Evolutionary conservation across 768 basidiomycete genomes (phyloP).

Genomic region (Trametes meyenii): DNA sequence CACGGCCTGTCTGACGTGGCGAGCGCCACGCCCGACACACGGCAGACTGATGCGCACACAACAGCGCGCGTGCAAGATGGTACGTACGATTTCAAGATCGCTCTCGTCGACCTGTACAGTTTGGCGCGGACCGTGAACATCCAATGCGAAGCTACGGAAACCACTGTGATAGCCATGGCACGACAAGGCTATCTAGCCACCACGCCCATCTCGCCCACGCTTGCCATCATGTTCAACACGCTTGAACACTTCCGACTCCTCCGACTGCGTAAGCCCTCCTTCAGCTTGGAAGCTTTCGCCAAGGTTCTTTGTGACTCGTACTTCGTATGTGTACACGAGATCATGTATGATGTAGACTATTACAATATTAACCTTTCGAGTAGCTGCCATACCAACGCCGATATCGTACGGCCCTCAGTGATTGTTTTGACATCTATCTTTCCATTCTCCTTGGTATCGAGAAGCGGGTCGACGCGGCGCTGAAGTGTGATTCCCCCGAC

Average conservation of each 20-base stretch:
- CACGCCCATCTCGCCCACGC: constrained; percentile 3
- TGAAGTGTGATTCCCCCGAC: constrained; percentile 34
- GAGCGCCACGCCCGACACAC: neutral
- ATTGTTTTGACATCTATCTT: constrained; percentile 42
- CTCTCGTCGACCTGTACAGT: constrained; percentile 10
- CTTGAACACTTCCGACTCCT: constrained; percentile 20
- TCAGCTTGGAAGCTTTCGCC: constrained; percentile 24
- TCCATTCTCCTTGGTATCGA: constrained; percentile 29
- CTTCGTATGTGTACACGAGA: constrained; percentile 13
- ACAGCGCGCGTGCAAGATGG: no score
- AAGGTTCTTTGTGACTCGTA: constrained; percentile 26
- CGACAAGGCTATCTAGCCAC: constrained; percentile 10
- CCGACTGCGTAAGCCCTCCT: constrained; percentile 20
- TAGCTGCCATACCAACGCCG: constrained; percentile 33
- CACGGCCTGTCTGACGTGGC: neutral
- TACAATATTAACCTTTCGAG: neutral
- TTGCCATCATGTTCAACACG: constrained; percentile 20
- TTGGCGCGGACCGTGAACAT: neutral
- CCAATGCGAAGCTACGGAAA: neutral
- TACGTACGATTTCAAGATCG: constrained; percentile 4
- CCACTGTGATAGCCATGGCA: neutral
- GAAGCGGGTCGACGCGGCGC: constrained; percentile 22
- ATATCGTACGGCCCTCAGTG: constrained; percentile 31
- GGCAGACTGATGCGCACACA: neutral
- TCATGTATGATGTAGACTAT: no score